These are phyloP conservation scores for Kwoniella mangroviensis DNA, from an alignment of 768 basidiomycete species.

Conservation along the genomic window DNA sequence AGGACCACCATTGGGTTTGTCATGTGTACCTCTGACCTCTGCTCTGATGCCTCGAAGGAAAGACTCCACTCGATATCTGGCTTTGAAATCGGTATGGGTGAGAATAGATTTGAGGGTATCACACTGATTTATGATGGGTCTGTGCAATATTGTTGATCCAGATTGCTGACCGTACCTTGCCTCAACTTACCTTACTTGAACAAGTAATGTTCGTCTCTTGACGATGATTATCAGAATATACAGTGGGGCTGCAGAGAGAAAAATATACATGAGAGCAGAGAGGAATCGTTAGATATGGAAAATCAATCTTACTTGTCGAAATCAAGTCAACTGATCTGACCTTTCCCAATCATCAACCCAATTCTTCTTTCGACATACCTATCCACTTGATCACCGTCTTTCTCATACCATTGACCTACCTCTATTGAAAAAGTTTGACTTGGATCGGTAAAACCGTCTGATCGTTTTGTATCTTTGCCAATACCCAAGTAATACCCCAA, in stretches of 20 bases:
- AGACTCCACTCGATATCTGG: too few species aligned
- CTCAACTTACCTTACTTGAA: background rate
- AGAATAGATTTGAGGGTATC: background rate
- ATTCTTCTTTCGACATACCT: background rate
- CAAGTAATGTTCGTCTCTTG: background rate
- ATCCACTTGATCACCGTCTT: background rate
- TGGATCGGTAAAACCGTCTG: background rate
- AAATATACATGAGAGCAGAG: background rate
- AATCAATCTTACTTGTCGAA: background rate
- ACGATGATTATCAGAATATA: too few species aligned
- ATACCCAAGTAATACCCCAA: background rate
- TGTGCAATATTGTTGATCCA: background rate
- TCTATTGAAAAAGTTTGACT: background rate
- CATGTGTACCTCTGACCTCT: background rate
- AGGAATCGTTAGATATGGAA: background rate
- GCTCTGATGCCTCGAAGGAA: background rate
- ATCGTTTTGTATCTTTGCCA: background rate
- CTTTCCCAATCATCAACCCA: background rate
- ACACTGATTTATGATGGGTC: background rate
- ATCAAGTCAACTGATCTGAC: background rate
- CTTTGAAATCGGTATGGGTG: too few species aligned
- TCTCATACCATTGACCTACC: background rate
- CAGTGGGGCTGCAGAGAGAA: background rate
- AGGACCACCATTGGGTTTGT: background rate
- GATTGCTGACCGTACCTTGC: background rate